Base-by-base conservation (phyloP, 2,329 filamentous ascomycete species). In the Sporothrix humicola region DNA sequence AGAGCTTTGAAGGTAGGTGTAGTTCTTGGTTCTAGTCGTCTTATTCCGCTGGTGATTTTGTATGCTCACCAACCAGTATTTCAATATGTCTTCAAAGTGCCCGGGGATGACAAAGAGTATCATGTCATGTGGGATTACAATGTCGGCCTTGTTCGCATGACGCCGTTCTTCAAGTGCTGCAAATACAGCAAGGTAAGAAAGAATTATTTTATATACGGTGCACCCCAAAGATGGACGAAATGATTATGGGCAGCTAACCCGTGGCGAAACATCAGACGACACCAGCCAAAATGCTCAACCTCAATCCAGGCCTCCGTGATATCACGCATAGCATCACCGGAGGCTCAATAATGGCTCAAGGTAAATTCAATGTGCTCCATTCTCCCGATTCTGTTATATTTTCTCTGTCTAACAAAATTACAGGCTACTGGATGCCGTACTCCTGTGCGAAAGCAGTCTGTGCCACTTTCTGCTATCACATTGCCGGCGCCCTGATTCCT, bases 81-180 rank as follows among this genome's bases (percentile, higher is more conserved):
- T 80, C 90, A 94, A 78, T 98, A 98, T 81, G 90, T 89, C 50
- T 98, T 97, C 85, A 88, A 86, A 77, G 81, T 92, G 3, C 92
- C 92, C 0, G 89, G 86, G 12, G 88, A 92, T 63, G 87, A 91
- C 9, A 72, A 50, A 76, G 85, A 88, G 71, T 95, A 92, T 80
- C 89, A 88, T 0, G 90, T 98, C 75, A 94, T 98, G 89, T 99
- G 96, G 96, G 96, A 99, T 82, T 98, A 98, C 84, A 95, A 97
- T 78, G 90, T 95, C 75, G 96, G 96, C 9, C 90, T 98, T 44
- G 95, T 98, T 75, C 91, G 95, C 75, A 97, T 97, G 82, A 98
- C 95, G 1, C 92, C 94, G 42, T 93, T 98, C 80, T 98, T 98
- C 87, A 97, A 97, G 81, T 94, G 93, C 77, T 91, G 91, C 80